Evolutionary conservation across 805 yeast genomes (phyloP).

Genomic region (Lipomyces sp.): DNA sequence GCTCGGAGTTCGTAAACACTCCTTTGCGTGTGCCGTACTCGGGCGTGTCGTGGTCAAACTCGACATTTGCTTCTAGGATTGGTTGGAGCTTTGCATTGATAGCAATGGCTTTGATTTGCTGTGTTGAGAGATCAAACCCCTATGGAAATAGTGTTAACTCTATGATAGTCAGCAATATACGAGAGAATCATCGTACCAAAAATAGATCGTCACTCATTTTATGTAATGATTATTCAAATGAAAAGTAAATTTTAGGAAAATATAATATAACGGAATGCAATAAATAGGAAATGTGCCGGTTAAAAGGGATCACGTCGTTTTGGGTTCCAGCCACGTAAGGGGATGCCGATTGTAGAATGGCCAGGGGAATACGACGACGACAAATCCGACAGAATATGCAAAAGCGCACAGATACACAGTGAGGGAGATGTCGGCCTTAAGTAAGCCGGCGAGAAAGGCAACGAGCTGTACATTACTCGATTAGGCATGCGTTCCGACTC

Average conservation of each 20-base stretch:
- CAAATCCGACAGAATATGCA: slow-evolving; percentile 37
- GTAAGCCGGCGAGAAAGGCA: slow-evolving; percentile 50
- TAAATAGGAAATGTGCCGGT: too few relatives aligned
- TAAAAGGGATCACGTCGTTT: too few relatives aligned
- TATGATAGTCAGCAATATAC: too few relatives aligned
- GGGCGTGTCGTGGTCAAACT: slow-evolving; percentile 64
- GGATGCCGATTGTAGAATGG: slow-evolving; percentile 52
- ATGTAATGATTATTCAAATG: too few relatives aligned
- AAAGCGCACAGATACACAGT: slow-evolving; percentile 44
- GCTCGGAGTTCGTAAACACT: slow-evolving; percentile 52
- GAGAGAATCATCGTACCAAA: slow-evolving; percentile 33
- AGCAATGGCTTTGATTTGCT: slow-evolving; percentile 75
- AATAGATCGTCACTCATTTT: slow-evolving; percentile 24
- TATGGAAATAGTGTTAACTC: too few relatives aligned
- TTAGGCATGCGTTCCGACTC: background rate
- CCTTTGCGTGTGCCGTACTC: slow-evolving; percentile 70
- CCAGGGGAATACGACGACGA: slow-evolving; percentile 57
- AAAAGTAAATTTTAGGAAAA: too few relatives aligned
- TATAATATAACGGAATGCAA: background rate
- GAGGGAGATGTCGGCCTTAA: slow-evolving; percentile 45
- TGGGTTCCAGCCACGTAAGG: slow-evolving; percentile 45
- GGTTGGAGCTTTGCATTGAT: slow-evolving; percentile 54
- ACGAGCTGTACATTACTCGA: slow-evolving; percentile 29
- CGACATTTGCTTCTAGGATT: slow-evolving; percentile 58
- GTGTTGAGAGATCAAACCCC: slow-evolving; percentile 88